phyloP scores from a whole-genome alignment of 805 yeast species.

The Cyberlindnera bimundalis region DNA sequence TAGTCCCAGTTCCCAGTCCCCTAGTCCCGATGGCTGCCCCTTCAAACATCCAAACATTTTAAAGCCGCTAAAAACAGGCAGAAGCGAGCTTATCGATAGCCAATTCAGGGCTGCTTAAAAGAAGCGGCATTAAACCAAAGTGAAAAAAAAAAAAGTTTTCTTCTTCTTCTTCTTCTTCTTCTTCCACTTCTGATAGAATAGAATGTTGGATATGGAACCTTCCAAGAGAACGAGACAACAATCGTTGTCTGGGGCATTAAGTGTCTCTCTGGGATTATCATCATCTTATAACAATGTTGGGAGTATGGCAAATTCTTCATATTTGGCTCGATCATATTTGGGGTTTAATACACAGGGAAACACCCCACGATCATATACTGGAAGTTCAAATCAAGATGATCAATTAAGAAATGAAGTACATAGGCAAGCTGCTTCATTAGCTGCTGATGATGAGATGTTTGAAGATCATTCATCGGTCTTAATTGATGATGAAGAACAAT shows the following conservation, averaged over 20 bases:
- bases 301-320: slow-evolving; percentile 11
- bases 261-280: slow-evolving; percentile 27
- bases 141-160: no score
- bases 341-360: no score
- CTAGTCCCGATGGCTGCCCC: no score
- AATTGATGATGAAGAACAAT: slow-evolving; percentile 3
- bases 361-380: no score
- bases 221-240: slow-evolving; percentile 10
- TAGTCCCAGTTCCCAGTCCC: neutral
- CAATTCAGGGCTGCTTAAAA: neutral
- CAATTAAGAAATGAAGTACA: slow-evolving; percentile 31
- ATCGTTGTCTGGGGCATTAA: slow-evolving; percentile 26
- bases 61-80: slow-evolving; percentile 6
- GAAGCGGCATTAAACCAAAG: no score
- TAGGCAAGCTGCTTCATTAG: slow-evolving; percentile 54
- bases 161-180: no score
- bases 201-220: no score
- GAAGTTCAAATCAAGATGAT: no score
- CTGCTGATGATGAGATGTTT: slow-evolving; percentile 51
- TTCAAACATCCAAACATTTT: no score
- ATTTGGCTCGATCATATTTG: slow-evolving; percentile 27
- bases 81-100: slow-evolving; percentile 4
- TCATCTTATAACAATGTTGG: slow-evolving; percentile 21
- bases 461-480: slow-evolving; percentile 9
- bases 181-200: no score